Base-by-base conservation (phyloP, 2,329 filamentous ascomycete species). In the Chaetomium strumarium region DNA sequence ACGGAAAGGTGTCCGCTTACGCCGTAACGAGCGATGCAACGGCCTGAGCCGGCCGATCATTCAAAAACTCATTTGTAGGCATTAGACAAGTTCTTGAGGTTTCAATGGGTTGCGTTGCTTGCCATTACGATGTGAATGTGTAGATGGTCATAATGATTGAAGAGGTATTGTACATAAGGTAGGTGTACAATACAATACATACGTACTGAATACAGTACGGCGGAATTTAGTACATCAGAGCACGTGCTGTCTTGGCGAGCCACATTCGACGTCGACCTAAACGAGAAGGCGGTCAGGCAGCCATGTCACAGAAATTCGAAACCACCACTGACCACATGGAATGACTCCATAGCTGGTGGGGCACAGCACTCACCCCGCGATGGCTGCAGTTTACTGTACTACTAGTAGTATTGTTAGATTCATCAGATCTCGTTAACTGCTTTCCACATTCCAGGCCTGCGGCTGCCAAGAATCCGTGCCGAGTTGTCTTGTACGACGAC, bases 291-390 rank as follows among this genome's bases (percentile, higher is more conserved):
- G 56, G 56, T 56, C 53, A 52, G 45, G 4, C 13, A 33, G 2
- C 38, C 43, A 10, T 34, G 33, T 24, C 24, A 24, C 24, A 24
- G n/a, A 24, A 4, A 24, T 7, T 7, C 24, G 24, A 14, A 12
- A 37, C 13, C 12, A 37, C 5, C 34, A 2, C 34, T 7, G 13
- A 29, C 11, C 17, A 20, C 38, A 17, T 16, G 13, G 7, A 16
- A 36, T 51, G 48, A 44, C 41, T 50, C 36, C 46, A 31, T 33
- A n/a, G 42, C 29, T 20, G 49, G 52, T 51, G 49, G 40, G 51
- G 52, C 38, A 46, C 39, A 31, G 46, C 7, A 41, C 33, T 55
- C 46, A 57, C 61, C 61, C 61, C 61, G 58, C 61, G 58, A 44
- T 55, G 52, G 37, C n/a, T n/a, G n/a, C n/a, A n/a, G n/a, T n/a